Base-by-base conservation (phyloP, 1,284 basidiomycete genomes). In the Pseudozyma pruni region DNA sequence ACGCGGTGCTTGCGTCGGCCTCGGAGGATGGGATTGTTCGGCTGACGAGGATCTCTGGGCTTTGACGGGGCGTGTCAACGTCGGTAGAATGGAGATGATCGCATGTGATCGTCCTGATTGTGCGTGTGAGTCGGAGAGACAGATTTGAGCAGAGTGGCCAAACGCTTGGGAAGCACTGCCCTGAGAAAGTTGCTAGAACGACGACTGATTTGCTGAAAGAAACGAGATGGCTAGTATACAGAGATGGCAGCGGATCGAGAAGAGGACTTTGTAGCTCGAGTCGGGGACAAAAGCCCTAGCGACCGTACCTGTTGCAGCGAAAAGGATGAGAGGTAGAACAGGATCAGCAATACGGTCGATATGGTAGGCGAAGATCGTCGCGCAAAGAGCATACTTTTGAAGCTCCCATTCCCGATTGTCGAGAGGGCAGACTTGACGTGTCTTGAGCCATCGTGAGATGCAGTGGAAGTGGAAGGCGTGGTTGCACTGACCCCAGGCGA, bases 401-500 rank as follows among this genome's bases (percentile, higher is more conserved):
- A 93, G 84, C 81, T 94, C 93, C 92, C 93, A 84, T 47, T 84
- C 85, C 81, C 91, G 88, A 85, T 99, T 99, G 85, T 98, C 96
- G 58, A 99, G 85, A 3, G 95, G 96, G 83, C 96, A 99, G 41
- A 98, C 96, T 84, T 98, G 96, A 74, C 96, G 89, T 17, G 96
- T 98, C 87, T 98, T 99, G 74, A 99, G 87, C 96, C 96, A 99
- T 49, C 96, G 90, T 19, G 94, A 96, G 83, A 99, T 99, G 84
- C 95, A 99, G 84, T 98, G 95, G 85, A 98, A 99, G 85, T 99
- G 95, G 88, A 99, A 99, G 5, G 95, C 95, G 83, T 99, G 95
- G 84, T 99, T 99, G 84, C 95, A 99, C 60, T 95, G 94, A 62
- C 95, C 95, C 95, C 95, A 99, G 1, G 96, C 96, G 5, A 96